Base-by-base conservation (phyloP, 2,329 filamentous ascomycete species). In the Calonectria naviculata region DNA sequence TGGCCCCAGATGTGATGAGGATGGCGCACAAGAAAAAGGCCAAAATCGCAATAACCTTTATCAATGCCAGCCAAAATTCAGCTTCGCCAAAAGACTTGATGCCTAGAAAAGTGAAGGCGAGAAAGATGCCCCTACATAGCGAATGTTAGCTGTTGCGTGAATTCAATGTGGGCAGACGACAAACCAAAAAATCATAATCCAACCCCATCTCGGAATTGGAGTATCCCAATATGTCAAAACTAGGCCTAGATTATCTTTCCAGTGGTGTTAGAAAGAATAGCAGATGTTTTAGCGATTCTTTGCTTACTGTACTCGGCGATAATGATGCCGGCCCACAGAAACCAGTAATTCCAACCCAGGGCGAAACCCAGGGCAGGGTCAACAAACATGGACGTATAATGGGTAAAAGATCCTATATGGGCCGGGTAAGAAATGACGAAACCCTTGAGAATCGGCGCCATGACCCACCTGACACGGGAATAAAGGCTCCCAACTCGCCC, bases 1-100 rank as follows among this genome's bases (percentile, higher is more conserved):
- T 76, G 7, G 67, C 73, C 10, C 76, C 76, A 4, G 69, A 71
- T 29, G 69, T 76, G 61, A 71, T 75, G 9, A 77, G 72, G 19
- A 71, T 71, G 5, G 69, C 70, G 29, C 67, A 71, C 19, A 70
- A 46, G 58, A 71, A 70, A 44, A 71, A 70, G 24, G 70, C 61
- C 1, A 70, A 36, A 12, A 71, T 70, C 10, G 70, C 66, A n/a
- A 70, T 19, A 31, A 71, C 41, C 9, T 71, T 70, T 29, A 71
- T 66, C 15, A 69, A 10, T 1, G 65, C 69, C 4, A 71, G 66
- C 69, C 69, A 71, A 29, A 69, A 71, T 29, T 71, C 69, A 5
- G 69, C 52, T 42, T 67, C 65, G n/a, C 65, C 65, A 41, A 67
- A 67, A 4, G 65, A 61, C 24, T 67, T 67, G 42, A 62, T 46